phyloP scores from a whole-genome alignment of 108 stramenopile species.

The Discostella stelligeroides region DNA sequence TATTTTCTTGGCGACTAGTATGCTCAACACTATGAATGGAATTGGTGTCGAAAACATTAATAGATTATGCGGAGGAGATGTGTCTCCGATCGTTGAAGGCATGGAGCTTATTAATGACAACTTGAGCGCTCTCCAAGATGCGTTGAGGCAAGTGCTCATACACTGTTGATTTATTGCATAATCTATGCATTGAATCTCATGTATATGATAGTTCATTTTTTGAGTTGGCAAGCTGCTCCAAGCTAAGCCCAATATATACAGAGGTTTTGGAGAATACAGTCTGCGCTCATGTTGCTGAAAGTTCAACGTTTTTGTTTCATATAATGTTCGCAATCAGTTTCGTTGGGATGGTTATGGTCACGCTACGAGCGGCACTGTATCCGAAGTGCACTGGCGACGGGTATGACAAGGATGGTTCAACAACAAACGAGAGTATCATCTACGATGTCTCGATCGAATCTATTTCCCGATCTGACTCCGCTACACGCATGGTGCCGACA shows the following conservation, averaged over 20 bases:
- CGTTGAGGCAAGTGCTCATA: constrained; percentile 11
- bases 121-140: constrained; percentile 32
- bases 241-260: not conserved
- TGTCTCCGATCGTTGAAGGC: constrained; percentile 31
- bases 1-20: constrained; percentile 19
- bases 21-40: constrained; percentile 22
- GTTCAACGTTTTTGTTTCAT: not conserved
- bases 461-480: too few species aligned
- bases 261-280: not conserved
- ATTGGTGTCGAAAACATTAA: constrained; percentile 29
- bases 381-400: too few species aligned
- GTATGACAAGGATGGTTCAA: too few species aligned
- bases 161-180: not conserved
- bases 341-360: not conserved
- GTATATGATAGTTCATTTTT: constrained; percentile 2
- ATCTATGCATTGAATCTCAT: not conserved
- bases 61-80: constrained; percentile 28
- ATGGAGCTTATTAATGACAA: constrained; percentile 38
- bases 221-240: constrained; percentile 17
- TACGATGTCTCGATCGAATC: too few species aligned
- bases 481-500: too few species aligned
- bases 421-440: too few species aligned
- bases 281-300: not conserved
- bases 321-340: not conserved
- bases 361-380: constrained; percentile 4